Evolutionary conservation across 169 alveolate species (phyloP).

Genomic region (Sarcocystis neurona): DNA sequence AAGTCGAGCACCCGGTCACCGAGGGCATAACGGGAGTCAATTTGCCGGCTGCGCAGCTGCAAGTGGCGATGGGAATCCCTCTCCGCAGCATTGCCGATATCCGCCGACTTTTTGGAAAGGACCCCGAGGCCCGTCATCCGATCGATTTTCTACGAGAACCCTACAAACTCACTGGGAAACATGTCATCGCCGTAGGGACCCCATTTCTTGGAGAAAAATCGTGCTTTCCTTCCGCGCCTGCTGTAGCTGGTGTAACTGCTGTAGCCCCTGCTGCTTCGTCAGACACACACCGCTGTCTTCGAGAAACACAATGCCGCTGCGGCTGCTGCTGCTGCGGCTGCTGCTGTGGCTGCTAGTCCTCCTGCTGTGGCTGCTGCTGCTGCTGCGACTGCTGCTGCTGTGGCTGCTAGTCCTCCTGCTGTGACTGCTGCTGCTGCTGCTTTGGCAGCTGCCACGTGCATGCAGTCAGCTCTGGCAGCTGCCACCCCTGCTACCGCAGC

Average conservation of each 20-base stretch:
- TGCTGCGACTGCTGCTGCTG: too few species aligned
- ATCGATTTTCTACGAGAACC: conserved; percentile 48
- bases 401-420: too few species aligned
- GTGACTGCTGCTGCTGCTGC: background rate
- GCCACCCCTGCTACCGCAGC: too few species aligned
- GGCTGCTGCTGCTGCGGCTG: too few species aligned
- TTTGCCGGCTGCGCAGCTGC: conserved; percentile 82
- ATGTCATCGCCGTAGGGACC: conserved; percentile 40
- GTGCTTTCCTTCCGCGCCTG: background rate
- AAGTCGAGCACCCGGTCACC: conserved; percentile 94
- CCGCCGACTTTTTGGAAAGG: conserved; percentile 69
- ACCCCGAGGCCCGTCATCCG: conserved; percentile 51
- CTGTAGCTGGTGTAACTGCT: background rate
- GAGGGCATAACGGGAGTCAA: conserved; percentile 89
- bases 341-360: too few species aligned
- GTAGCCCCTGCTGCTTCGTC: background rate
- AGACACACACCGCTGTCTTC: background rate
- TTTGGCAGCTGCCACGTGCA: background rate
- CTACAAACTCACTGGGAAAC: conserved; percentile 30
- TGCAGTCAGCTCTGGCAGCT: too few species aligned
- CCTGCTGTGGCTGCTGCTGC: too few species aligned
- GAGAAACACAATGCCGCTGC: too few species aligned
- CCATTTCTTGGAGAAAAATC: too few species aligned
- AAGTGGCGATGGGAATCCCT: conserved; percentile 85
- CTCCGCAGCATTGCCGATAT: conserved; percentile 80